Evolutionary conservation across 2,329 filamentous ascomycete species (phyloP).

Genomic region (Dactylonectria estremocensis): DNA sequence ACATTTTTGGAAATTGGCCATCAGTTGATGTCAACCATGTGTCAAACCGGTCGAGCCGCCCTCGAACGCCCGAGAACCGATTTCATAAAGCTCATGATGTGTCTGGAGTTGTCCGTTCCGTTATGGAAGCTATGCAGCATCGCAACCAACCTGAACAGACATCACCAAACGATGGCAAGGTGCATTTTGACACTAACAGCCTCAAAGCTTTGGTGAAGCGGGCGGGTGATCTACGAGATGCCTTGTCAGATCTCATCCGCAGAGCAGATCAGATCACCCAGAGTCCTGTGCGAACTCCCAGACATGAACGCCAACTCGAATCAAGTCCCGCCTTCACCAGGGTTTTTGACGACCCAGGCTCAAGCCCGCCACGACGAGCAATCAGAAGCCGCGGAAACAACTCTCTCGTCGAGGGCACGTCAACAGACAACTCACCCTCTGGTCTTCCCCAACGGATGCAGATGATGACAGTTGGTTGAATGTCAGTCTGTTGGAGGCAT

Average conservation of each 20-base stretch:
- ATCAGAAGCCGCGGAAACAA: constrained; percentile 69
- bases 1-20: constrained; percentile 73
- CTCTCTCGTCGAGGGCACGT: constrained; percentile 64
- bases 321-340: constrained; percentile 78
- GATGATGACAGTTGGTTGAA: constrained; percentile 75
- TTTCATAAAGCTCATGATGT: constrained; percentile 55
- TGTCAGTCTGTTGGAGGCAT: not conserved
- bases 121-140: constrained; percentile 76
- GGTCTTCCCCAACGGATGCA: constrained; percentile 69
- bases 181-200: constrained; percentile 79
- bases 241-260: constrained; percentile 72
- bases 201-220: constrained; percentile 77
- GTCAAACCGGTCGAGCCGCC: constrained; percentile 58
- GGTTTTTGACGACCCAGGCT: constrained; percentile 75
- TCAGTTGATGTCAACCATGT: constrained; percentile 56
- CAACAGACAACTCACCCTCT: constrained; percentile 68
- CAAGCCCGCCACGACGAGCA: constrained; percentile 67
- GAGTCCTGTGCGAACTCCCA: constrained; percentile 68
- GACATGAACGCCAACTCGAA: constrained; percentile 62
- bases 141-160: constrained; percentile 60
- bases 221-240: constrained; percentile 72
- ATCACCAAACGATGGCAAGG: constrained; percentile 56
- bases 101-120: constrained; percentile 70
- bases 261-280: constrained; percentile 71
- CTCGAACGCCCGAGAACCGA: constrained; percentile 58